phyloP scores from a whole-genome alignment of 225 moss, liverwort and hornwort species.

The Pleurozium schreberi region DNA sequence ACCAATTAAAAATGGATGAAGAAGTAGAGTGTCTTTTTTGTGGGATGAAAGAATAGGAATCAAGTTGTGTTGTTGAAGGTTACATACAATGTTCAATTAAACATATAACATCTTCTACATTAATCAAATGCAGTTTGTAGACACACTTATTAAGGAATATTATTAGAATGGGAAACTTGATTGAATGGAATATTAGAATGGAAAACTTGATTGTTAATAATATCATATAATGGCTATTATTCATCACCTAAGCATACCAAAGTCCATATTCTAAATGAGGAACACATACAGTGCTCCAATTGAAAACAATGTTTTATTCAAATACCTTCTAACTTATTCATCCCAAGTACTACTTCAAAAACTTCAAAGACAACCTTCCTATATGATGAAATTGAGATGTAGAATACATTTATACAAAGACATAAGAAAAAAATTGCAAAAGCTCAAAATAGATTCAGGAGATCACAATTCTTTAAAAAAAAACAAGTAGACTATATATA shows the following conservation, averaged over 20 bases:
- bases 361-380: not conserved
- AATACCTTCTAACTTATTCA: not conserved
- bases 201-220: not conserved
- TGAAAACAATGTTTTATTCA: not conserved
- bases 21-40: not conserved
- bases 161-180: not conserved
- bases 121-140: not conserved
- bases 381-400: not conserved
- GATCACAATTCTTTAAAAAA: not conserved
- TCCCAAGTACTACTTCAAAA: not conserved
- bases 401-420: not conserved
- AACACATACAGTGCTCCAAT: too few species aligned
- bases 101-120: not conserved
- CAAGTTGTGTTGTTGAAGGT: not conserved
- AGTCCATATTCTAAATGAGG: rapidly evolving
- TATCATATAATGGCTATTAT: not conserved
- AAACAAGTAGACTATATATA: not conserved
- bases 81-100: not conserved
- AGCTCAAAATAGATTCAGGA: not conserved
- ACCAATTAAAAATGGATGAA: not conserved
- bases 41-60: not conserved
- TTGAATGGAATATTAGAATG: too few species aligned
- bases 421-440: not conserved
- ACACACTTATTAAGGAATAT: not conserved
- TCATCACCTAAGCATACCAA: not conserved